Conservation (phyloP, 495 filamentous ascomycete species). For the Neurospora sublineolata region DNA sequence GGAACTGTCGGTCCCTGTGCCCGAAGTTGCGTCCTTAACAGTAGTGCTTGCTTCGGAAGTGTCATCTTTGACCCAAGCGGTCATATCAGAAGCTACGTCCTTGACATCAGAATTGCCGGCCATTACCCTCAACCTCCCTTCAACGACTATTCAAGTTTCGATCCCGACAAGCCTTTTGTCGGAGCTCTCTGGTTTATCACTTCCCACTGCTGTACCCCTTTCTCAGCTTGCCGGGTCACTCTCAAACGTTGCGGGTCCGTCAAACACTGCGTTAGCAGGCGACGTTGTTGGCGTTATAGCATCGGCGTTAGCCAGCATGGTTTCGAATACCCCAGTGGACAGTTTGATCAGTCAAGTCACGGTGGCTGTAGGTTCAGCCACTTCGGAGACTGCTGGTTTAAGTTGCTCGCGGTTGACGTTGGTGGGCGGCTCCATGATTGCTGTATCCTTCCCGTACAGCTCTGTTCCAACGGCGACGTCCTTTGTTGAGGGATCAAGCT, state of each 20-base stretch:
- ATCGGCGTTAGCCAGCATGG: constrained; percentile 5
- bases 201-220: constrained; percentile 2
- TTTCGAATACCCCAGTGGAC: constrained; percentile 1
- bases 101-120: constrained; percentile 2
- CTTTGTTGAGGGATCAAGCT: background rate
- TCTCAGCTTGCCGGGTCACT: constrained; percentile 4
- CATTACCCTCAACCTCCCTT: constrained; percentile 5
- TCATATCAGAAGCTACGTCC: background rate
- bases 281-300: constrained; percentile 7
- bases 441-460: constrained; percentile 3
- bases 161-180: constrained; percentile 2
- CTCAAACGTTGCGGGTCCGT: constrained; percentile 3
- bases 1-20: background rate
- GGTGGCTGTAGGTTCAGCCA: background rate
- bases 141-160: constrained; percentile 1
- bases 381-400: background rate
- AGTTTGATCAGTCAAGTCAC: constrained; percentile 4
- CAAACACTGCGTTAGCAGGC: constrained; percentile 2
- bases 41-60: constrained; percentile 1
- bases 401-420: constrained; percentile 7
- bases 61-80: background rate
- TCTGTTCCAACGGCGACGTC: background rate
- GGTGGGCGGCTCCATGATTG: constrained; percentile 3
- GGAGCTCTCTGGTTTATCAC: constrained; percentile 3
- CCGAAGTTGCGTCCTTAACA: constrained; percentile 3